These are phyloP conservation scores for Penicillium crystallinum DNA, from an alignment of 495 filamentous ascomycete genomes.

Conservation along the genomic window DNA sequence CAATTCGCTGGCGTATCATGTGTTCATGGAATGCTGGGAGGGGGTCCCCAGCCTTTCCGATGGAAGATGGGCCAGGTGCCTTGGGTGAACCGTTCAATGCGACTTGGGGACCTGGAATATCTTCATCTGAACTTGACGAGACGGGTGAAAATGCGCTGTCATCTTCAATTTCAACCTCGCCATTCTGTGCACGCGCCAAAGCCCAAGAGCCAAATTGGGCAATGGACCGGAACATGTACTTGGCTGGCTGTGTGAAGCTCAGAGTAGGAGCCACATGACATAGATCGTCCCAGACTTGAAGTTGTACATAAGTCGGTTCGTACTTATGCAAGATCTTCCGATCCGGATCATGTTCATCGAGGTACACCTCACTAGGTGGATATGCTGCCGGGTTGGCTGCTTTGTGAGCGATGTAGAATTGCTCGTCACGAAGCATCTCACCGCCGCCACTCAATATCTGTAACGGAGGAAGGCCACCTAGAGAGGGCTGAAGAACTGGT, in stretches of 20 bases:
- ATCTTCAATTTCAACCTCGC: conserved; percentile 71
- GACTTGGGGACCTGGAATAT: conserved; percentile 14
- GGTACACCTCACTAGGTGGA: conserved; percentile 57
- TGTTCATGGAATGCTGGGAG: conserved; percentile 71
- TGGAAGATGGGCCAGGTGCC: conserved; percentile 28
- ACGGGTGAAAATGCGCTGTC: conserved; percentile 75
- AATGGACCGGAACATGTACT: conserved; percentile 86
- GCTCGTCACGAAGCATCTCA: conserved; percentile 86
- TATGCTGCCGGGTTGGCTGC: conserved; percentile 75
- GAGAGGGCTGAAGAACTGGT: conserved; percentile 74
- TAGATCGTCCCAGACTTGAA: conserved; percentile 95
- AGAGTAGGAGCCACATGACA: conserved; percentile 90
- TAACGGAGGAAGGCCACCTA: conserved; percentile 84
- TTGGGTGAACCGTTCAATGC: conserved; percentile 20
- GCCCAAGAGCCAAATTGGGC: conserved; percentile 92
- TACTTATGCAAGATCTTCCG: conserved; percentile 54
- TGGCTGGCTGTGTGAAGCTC: conserved; percentile 88
- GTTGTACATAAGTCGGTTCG: conserved; percentile 80
- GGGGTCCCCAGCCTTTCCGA: conserved; percentile 79
- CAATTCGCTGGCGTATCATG: conserved; percentile 87
- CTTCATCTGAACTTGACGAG: conserved; percentile 45
- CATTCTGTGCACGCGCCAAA: conserved; percentile 73
- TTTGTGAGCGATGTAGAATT: conserved; percentile 93
- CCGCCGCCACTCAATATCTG: conserved; percentile 82
- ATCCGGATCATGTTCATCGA: conserved; percentile 59